phyloP scores from a whole-genome alignment of 352 stramenopile species.

The Globisporangium recalcitrans region DNA sequence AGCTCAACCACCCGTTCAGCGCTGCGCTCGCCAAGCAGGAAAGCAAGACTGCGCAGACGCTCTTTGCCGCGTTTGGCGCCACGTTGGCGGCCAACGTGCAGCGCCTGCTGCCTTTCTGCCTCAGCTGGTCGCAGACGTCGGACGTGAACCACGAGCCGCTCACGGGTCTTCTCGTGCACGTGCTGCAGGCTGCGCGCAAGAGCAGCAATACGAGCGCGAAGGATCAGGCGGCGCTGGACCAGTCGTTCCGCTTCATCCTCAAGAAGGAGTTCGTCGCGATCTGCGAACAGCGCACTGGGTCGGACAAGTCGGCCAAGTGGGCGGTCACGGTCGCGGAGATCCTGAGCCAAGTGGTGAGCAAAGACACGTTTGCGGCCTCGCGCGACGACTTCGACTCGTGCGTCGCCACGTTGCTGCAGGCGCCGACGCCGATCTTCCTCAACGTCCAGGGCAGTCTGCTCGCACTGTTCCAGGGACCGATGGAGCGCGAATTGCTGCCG shows the following conservation, averaged over 20 bases:
- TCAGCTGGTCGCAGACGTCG: constrained; percentile 53
- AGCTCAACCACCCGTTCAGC: constrained; percentile 53
- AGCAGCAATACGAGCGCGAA: constrained; percentile 34
- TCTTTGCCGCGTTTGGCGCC: constrained; percentile 38
- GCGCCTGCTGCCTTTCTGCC: constrained; percentile 45
- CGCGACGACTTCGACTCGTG: constrained; percentile 61
- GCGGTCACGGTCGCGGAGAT: constrained; percentile 43
- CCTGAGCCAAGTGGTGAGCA: constrained; percentile 36
- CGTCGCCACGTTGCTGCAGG: constrained; percentile 58
- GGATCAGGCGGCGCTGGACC: constrained; percentile 34
- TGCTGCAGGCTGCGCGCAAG: constrained; percentile 43
- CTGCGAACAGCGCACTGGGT: constrained; percentile 22
- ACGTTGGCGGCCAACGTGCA: constrained; percentile 34
- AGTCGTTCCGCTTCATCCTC: constrained; percentile 48
- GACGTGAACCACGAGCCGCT: constrained; percentile 41
- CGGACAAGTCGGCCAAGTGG: constrained; percentile 18
- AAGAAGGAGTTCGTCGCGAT: constrained; percentile 62
- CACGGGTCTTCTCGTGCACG: constrained; percentile 54
- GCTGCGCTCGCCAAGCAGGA: constrained; percentile 17
- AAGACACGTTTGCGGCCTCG: constrained; percentile 33
- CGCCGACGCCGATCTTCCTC: constrained; percentile 55
- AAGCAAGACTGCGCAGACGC: constrained; percentile 18
- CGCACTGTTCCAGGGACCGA: constrained; percentile 39
- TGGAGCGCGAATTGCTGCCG: constrained; percentile 51
- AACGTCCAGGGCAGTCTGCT: constrained; percentile 49